Conservation (phyloP, 2,329 filamentous ascomycete species). For the Paraconiothyrium sp. region DNA sequence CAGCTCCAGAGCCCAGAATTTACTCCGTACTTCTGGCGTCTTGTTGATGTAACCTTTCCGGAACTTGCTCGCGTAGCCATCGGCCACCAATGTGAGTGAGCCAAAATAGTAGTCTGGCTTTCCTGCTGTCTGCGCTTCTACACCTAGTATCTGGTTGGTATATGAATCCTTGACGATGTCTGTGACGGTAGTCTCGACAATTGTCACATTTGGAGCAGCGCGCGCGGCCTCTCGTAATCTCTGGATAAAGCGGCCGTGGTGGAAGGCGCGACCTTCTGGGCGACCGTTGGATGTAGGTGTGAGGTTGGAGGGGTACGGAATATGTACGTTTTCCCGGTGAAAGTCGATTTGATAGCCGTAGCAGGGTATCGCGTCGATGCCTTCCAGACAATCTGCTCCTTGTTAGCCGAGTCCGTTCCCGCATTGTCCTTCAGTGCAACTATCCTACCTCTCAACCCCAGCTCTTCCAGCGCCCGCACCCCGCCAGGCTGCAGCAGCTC, state of each 20-base stretch:
- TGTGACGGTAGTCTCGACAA: constrained; percentile 88
- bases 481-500: constrained; percentile 95
- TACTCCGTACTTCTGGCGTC: constrained; percentile 76
- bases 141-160: constrained; percentile 79
- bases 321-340: constrained; percentile 74
- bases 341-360: constrained; percentile 90
- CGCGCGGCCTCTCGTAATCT: constrained; percentile 80
- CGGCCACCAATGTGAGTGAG: constrained; percentile 85
- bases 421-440: no score
- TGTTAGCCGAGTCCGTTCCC: no score
- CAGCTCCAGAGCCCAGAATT: constrained; percentile 93
- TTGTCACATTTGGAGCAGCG: constrained; percentile 81
- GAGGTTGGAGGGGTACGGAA: constrained; percentile 79
- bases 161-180: constrained; percentile 76
- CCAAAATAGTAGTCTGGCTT: constrained; percentile 82
- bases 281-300: constrained; percentile 32
- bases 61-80: constrained; percentile 94
- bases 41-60: constrained; percentile 78
- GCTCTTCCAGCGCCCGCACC: constrained; percentile 77
- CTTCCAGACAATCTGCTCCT: constrained; percentile 76
- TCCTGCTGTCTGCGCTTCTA: constrained; percentile 75
- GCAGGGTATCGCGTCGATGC: constrained; percentile 84
- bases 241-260: constrained; percentile 93
- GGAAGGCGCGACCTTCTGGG: constrained; percentile 82
- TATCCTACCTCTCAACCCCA: constrained; percentile 70